Base-by-base conservation (phyloP, 2,329 filamentous ascomycete species). In the Neonectria magnoliae region DNA sequence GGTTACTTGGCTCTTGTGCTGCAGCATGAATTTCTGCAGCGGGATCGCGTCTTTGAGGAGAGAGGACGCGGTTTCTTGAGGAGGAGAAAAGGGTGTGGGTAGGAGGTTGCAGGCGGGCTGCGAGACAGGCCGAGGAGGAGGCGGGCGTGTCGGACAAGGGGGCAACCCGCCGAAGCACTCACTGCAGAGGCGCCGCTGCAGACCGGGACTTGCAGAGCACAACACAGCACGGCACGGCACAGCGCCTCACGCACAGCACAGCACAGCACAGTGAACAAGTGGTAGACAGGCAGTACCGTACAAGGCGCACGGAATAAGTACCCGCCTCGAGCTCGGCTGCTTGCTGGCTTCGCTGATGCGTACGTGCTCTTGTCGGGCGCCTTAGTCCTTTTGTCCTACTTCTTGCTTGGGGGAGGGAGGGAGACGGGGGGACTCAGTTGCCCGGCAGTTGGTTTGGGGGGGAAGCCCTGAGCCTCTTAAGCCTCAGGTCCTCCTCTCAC, bases 11-110 rank as follows among this genome's bases (percentile, higher is more conserved):
- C 68, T 73, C 69, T 71, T 62, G 60, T 66, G 68, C 68, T 72
- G 68, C 68, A 74, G 75, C 75, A 79, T 78, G 69, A 72, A 73
- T 71, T 71, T 69, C 72, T 70, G 75, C 71, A 66, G 68, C 71
- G 62, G 33, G 62, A 73, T 77, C 76, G 75, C 77, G 76, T 74
- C 66, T 71, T 73, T 72, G 66, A 54, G 59, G 68, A 53, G 69
- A 61, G 66, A 70, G 62, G 72, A 77, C 76, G 77, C 77, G 76
- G 65, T 76, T 74, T 68, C 67, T 69, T 72, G 68, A 65, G 64
- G 68, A 68, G 54, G 65, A 69, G 61, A 58, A 63, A 68, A 70
- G 65, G 68, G 70, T 68, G 65, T 70, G 65, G 68, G 65, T 66
- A 67, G 72, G 69, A 60, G 55, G 66, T 66, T 62, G 62, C 54